These are phyloP conservation scores for Entelexis sorbosivorans DNA, from an alignment of 1,139 yeast species.

Conservation along the genomic window DNA sequence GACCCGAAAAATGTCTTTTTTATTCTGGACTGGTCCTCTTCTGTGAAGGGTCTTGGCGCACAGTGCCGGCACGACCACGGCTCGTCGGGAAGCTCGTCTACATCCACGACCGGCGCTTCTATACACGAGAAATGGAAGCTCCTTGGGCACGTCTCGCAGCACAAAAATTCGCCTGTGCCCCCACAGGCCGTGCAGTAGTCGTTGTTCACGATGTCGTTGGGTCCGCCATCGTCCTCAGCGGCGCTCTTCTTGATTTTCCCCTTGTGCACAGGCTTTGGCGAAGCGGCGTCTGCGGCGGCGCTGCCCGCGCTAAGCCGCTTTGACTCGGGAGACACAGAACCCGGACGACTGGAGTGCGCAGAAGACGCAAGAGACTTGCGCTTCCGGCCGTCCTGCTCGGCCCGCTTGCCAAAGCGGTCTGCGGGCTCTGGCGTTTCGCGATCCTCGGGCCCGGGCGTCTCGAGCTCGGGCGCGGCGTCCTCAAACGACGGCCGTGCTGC, in stretches of 20 bases:
- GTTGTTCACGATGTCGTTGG: conserved; percentile 42
- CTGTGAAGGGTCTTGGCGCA: conserved; percentile 23
- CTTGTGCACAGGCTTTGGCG: background rate
- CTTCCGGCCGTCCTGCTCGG: background rate
- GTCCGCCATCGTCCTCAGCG: background rate
- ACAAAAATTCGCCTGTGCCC: conserved; percentile 74
- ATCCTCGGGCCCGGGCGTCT: background rate
- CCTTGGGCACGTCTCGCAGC: conserved; percentile 88
- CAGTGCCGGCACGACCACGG: conserved; percentile 87
- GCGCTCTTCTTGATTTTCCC: background rate
- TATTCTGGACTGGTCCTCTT: conserved; percentile 18
- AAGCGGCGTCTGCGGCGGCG: no score
- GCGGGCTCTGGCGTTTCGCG: background rate
- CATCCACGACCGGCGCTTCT: conserved; percentile 57
- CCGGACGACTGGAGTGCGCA: background rate
- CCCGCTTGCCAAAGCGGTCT: no score
- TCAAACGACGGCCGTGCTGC: conserved; percentile 8
- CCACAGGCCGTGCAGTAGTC: conserved; percentile 87
- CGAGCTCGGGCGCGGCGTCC: background rate
- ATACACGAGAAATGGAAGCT: conserved; percentile 88
- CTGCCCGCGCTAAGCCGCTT: background rate
- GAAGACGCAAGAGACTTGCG: background rate
- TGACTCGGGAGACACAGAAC: background rate
- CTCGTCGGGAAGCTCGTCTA: conserved; percentile 71
- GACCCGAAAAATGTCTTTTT: conserved; percentile 48